Evolutionary conservation across 23 red algal genomes (phyloP).

Genomic region (Gracilariopsis chorda): DNA sequence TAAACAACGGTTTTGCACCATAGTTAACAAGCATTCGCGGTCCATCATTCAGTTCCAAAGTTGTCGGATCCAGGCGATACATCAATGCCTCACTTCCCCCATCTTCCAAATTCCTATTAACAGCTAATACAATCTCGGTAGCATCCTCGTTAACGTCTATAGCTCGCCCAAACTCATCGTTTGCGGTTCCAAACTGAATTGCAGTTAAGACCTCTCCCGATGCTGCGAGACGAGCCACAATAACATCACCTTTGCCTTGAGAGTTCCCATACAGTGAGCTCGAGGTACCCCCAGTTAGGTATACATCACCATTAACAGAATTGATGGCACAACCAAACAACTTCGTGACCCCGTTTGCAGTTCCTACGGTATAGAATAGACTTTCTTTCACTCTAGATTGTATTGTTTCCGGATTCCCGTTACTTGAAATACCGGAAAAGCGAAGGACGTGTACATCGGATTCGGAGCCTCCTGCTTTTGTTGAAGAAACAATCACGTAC

Average conservation of each 20-base stretch:
- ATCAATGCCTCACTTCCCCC: slow-evolving; percentile 43
- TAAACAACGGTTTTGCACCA: slow-evolving; percentile 28
- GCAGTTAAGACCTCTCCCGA: slow-evolving; percentile 13
- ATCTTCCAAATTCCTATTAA: neutral
- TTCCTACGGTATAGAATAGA: neutral
- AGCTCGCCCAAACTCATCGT: slow-evolving; percentile 41
- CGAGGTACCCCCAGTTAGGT: slow-evolving; percentile 37
- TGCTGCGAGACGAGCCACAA: slow-evolving; percentile 26
- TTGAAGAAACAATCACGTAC: slow-evolving; percentile 21
- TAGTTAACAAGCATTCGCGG: slow-evolving; percentile 21
- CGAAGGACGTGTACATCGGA: slow-evolving; percentile 6
- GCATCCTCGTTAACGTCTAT: slow-evolving; percentile 13
- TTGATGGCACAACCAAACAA: slow-evolving; percentile 28
- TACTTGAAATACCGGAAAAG: slow-evolving; percentile 1
- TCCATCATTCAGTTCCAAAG: neutral
- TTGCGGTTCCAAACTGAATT: slow-evolving; percentile 21
- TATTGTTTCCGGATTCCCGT: neutral
- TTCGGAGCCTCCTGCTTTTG: neutral
- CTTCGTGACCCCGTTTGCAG: slow-evolving; percentile 11
- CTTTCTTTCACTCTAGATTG: neutral
- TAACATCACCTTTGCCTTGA: slow-evolving; percentile 31
- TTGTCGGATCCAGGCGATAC: slow-evolving; percentile 26
- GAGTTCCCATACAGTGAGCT: slow-evolving; percentile 6
- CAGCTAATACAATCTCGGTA: slow-evolving; percentile 11
- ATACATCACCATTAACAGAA: slow-evolving; percentile 5